Base-by-base conservation (phyloP, 2,329 filamentous ascomycete genomes). In the Capronia americana region DNA sequence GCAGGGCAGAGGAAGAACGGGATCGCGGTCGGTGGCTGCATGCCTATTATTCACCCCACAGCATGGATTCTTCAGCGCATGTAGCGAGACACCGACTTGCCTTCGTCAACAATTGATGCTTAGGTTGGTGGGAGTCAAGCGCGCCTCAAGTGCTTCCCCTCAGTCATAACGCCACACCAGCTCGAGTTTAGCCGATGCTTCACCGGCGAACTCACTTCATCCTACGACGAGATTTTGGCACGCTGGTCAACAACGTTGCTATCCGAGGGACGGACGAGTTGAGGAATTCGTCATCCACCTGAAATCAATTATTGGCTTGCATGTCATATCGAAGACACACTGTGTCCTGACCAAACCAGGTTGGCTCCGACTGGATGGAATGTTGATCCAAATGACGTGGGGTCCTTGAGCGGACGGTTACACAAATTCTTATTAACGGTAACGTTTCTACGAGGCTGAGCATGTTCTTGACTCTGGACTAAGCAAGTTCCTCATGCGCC, bases 1-100 rank as follows among this genome's bases (percentile, higher is more conserved):
- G 69, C 63, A 50, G 69, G 66, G 59, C 69, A 70, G 23, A 70
- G 64, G 46, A 65, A 67, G 48, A 23, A 50, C 4, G 68, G 65
- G 26, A 63, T 32, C 3, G 61, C 23, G 20, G n/a, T 30, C 14
- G 63, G 26, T 24, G 55, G 30, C 51, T 63, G 66, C 66, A 68
- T 68, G 11, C 56, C 46, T 53, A 38, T 23, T 20, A 26, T 53
- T 38, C 44, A 50, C 6, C 11, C 8, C 46, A 38, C 12, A 46
- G 46, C 14, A 28, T 51, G 20, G 48, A 8, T 24, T 17, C 11
- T 12, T 24, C 48, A 51, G 48, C 14, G 14, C 17, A 44, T 44
- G 6, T 44, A 44, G 38, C 38, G 7, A 44, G 38, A 44, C 38
- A n/a, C 17, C 38, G 38, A 44, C 5, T 2, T 44, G 38, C 38